Base-by-base conservation (phyloP, 2,329 filamentous ascomycete genomes). In the Aschersonia sp. region DNA sequence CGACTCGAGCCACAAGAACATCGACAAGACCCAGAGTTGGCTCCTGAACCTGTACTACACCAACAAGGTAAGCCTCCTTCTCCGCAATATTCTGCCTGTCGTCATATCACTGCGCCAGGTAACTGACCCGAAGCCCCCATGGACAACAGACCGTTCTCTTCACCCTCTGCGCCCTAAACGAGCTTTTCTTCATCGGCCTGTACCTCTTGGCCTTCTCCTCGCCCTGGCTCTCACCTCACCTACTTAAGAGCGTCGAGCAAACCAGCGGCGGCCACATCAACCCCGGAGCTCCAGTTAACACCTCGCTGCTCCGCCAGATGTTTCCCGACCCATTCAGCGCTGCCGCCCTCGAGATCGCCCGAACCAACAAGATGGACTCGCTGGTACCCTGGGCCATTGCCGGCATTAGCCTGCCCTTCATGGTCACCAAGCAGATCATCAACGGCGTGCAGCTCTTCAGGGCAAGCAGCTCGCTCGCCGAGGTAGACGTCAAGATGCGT, bases 141-240 rank as follows among this genome's bases (percentile, higher is more conserved):
- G 20, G 2, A 20, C 35, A 12, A 9, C 45, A 96, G 91, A 84
- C 74, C 48, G 89, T 98, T 44, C 76, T 98, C 42, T 98, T 98
- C 70, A 68, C 87, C 52, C 86, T 88, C 68, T 98, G 92, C 72
- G 75, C 80, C 50, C 70, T 94, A 55, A 98, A 98, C 66, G 92
- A 98, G 68, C 70, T 89, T 54, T 98, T 96, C 76, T 98, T 98
- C 75, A 96, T 98, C 62, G 89, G 88, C 31, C 80, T 98, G 52
- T 98, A 98, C 71, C 84, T 98, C 47, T 83, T 98, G 51, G 96
- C 89, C 58, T 98, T 98, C 74, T 94, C 86, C 50, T 94, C 87
- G 49, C 91, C 91, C 2, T 78, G 82, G 40, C 79, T 97, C 48
- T 92, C 88, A 2, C 91, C 92, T 1, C 87, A 87, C 50, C 83